These are phyloP conservation scores for Trichocladium uniseriatum DNA, from an alignment of 495 filamentous ascomycete species.

Conservation along the genomic window DNA sequence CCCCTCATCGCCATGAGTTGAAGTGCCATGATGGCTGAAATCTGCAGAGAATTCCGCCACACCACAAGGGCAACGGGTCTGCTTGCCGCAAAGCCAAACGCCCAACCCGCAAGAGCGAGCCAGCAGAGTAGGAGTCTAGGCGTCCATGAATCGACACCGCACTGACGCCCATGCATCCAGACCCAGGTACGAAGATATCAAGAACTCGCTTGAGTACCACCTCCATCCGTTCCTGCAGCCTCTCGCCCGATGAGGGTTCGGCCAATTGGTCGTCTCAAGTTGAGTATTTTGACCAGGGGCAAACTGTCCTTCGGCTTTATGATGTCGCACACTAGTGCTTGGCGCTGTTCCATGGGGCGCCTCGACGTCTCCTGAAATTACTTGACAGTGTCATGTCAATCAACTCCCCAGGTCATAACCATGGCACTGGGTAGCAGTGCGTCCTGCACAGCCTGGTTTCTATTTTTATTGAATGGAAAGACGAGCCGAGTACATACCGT, in stretches of 20 bases:
- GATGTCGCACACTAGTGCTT: constrained; percentile 23
- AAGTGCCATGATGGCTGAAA: not conserved
- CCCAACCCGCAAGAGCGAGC: constrained; percentile 18
- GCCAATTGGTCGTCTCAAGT: constrained; percentile 16
- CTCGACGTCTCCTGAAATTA: constrained; percentile 25
- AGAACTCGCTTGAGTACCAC: constrained; percentile 26
- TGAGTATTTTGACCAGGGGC: constrained; percentile 13
- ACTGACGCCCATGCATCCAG: not conserved
- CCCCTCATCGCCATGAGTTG: too few relatives aligned
- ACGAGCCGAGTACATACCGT: constrained; percentile 36
- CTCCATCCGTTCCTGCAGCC: constrained; percentile 26
- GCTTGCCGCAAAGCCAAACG: constrained; percentile 18
- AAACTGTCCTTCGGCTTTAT: constrained; percentile 13
- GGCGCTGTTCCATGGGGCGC: constrained; percentile 21
- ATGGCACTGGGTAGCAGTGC: constrained; percentile 17
- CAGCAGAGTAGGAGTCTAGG: constrained; percentile 7
- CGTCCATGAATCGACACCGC: not conserved
- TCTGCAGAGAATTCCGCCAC: constrained; percentile 18
- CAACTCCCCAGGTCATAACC: constrained; percentile 20
- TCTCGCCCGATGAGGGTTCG: not conserved
- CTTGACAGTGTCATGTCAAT: constrained; percentile 25
- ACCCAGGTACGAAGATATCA: constrained; percentile 12
- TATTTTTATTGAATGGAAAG: constrained; percentile 11
- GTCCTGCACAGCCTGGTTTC: constrained; percentile 17
- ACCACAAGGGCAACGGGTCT: constrained; percentile 21